phyloP scores from a whole-genome alignment of 73 alveolate species.

The Paramecium caudatum region DNA sequence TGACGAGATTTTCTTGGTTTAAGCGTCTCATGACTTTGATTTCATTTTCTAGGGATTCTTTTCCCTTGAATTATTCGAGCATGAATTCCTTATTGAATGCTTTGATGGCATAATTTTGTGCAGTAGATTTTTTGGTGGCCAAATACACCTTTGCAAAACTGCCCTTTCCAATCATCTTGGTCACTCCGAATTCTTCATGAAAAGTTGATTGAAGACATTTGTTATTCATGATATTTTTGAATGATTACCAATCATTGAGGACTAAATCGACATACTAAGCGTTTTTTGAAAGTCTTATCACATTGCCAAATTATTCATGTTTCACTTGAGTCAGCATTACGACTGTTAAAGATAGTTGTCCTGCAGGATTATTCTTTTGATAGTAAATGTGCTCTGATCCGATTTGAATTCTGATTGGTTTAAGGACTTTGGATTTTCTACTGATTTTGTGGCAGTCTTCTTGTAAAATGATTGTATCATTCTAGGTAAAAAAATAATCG shows the following conservation, averaged over 20 bases:
- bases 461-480: conserved; percentile 13
- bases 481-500: background rate
- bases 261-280: conserved; percentile 2
- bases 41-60: conserved; percentile 74
- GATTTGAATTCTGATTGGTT: background rate
- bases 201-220: conserved; percentile 63
- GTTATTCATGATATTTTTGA: conserved; percentile 51
- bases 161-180: conserved; percentile 77
- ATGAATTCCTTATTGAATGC: conserved; percentile 77
- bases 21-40: conserved; percentile 74
- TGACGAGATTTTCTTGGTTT: conserved; percentile 63
- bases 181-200: conserved; percentile 75
- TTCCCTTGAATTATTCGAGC: conserved; percentile 72
- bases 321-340: background rate
- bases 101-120: conserved; percentile 68
- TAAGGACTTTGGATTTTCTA: conserved; percentile 19
- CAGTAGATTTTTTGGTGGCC: conserved; percentile 71
- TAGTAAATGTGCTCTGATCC: conserved; percentile 14
- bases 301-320: background rate
- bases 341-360: background rate
- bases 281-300: background rate
- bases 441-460: conserved; percentile 21
- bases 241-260: background rate
- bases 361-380: background rate
- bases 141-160: conserved; percentile 74